Evolutionary conservation across 163 green algal species (phyloP), one percentile per base, ranked within the genome.

Genomic region (Chlamydomonas reinhardtii): DNA sequence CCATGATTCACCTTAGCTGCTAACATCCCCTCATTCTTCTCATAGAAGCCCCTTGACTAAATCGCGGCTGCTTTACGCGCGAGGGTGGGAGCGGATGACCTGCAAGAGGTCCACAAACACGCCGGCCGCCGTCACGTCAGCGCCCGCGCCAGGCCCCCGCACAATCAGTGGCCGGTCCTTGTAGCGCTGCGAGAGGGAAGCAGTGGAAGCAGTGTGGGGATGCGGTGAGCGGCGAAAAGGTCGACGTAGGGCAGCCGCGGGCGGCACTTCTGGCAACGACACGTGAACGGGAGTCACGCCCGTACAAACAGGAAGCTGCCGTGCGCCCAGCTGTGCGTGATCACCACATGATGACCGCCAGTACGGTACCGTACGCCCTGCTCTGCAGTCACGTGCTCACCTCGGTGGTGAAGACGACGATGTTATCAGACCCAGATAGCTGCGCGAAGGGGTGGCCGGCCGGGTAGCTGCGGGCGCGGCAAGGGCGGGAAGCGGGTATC

Each of bases 91-190:
- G 6, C 93, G 76, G 2, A 92, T 83, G 19, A 98, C 89, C 29
- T 93, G 81, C 34, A 99, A 86, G 35, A 99, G 80, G 91, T 99
- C 97, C 8, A 86, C 90, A 86, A 99, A 98, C 5, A 99, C 96
- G 54, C 97, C 97, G 12, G 93, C 95, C 4, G 97, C 97, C 27
- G 97, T 99, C 5, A 99, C 96, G 65, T 97, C 96, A 0, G 95
- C 91, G 4, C 97, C 97, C 29, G 97, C 97, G 24, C 97, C 97
- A 2, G 97, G 97, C 0, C 97, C 97, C 16, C 94, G 86, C 20
- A 99, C 92, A 34, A 98, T 96, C 31, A 99, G 93, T 15, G 95
- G 94, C 35, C 91, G 91, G 22, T 92, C 78, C 71, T 73, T 72
- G 87, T 98, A 99, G 17, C 97, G 91, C 84, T 92, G 66, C 4